Evolutionary conservation across 2,329 filamentous ascomycete genomes (phyloP), one percentile per base, ranked within the genome.

Genomic region (Nannizziopsis arthrosporioides): DNA sequence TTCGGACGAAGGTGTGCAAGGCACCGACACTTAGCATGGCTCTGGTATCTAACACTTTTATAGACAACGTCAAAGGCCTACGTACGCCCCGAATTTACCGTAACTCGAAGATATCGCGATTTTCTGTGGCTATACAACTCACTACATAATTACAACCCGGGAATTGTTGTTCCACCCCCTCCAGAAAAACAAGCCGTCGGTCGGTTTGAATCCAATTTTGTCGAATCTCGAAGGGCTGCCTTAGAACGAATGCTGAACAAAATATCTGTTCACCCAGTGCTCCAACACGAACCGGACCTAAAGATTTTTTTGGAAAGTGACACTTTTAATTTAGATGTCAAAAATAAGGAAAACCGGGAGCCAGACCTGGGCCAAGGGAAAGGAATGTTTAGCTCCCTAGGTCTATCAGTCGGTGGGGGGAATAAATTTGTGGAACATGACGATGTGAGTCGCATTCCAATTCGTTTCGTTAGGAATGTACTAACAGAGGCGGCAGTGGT

Each of bases 161-260:
- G 92, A 49, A 82, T 95, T 34, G 88, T 98, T 27, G 86, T 98
- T 10, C 92, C 92, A 0, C 90, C 92, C 6, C 92, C 92, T 0
- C 92, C 92, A 0, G 92, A 98, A 70, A 98, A 98, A 72, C 92
- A 98, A 69, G 89, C 90, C 6, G 85, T 98, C 48, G 90, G 90
- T 52, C 81, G 92, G 35, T 98, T 98, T 62, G 90, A 98, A 67
- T 85, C 80, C 56, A 93, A 95, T 65, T 98, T 98, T 67, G 88
- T 98, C 53, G 92, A 98, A 67, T 87, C 85, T 38, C 77, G 92
- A 59, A 79, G 92, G 57, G 85, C 88, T 53, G 92, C 92, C 11
- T 71, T 98, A 50, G 92, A 98, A 68, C 86, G 92, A 63, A 98
- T 98, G 92, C 73, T 95, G 47, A 96, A 95, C 76, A 96, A 94